Percentiles rank a stretch among this genome's conserved stretches.
Conservation (phyloP, 2,329 filamentous ascomycete genomes). For the Fusarium mundagurra region DNA sequence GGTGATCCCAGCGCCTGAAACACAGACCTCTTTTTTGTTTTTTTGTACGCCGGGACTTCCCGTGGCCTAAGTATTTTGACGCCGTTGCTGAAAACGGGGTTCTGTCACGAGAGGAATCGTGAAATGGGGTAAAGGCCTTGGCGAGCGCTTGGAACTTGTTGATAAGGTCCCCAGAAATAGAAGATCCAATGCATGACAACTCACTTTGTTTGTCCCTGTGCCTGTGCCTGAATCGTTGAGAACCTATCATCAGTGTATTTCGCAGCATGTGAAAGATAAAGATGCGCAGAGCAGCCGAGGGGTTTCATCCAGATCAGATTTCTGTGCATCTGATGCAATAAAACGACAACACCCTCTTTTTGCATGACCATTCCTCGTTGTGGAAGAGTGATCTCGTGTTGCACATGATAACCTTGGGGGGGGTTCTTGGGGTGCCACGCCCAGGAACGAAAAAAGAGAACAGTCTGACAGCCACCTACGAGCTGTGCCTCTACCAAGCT, state of each 20-base stretch:
- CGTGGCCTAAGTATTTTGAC: neutral
- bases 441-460: constrained; percentile 19
- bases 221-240: constrained; percentile 1
- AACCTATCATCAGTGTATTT: neutral
- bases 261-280: constrained; percentile 25
- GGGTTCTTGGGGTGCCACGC: constrained; percentile 15
- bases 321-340: constrained; percentile 4
- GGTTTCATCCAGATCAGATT: constrained; percentile 3
- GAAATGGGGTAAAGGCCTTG: constrained; percentile 7
- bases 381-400: constrained; percentile 23
- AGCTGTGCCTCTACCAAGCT: constrained; percentile 8
- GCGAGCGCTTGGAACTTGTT: constrained; percentile 3
- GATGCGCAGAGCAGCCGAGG: constrained; percentile 5
- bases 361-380: constrained; percentile 10
- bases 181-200: neutral
- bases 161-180: neutral
- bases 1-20: constrained; percentile 29
- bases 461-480: constrained; percentile 1
- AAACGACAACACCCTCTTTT: constrained; percentile 1
- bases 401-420: constrained; percentile 3
- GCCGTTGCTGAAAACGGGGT: neutral
- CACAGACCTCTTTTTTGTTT: neutral
- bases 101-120: neutral
- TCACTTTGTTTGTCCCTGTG: neutral
- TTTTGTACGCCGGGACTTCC: constrained; percentile 20